Percentiles rank a stretch among this genome's conserved stretches.
These are phyloP conservation scores for Vinca major DNA, from an alignment of 305 asterid genomes.

Conservation along the genomic window DNA sequence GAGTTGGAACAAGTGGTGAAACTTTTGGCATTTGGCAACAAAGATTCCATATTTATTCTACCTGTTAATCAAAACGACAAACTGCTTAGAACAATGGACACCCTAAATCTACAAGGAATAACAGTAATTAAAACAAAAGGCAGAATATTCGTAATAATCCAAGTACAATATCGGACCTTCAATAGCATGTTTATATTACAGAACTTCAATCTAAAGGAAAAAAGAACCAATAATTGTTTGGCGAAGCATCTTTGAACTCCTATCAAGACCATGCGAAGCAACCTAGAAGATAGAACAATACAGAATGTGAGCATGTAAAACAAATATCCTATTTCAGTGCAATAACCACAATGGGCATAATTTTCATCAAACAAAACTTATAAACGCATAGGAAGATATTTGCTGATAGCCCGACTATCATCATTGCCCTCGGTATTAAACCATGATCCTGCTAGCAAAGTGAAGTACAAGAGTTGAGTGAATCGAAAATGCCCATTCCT, in stretches of 20 bases:
- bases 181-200: slow-evolving; percentile 20
- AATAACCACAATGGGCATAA: neutral
- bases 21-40: slow-evolving; percentile 17
- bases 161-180: slow-evolving; percentile 37
- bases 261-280: slow-evolving; percentile 95
- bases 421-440: neutral
- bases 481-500: neutral
- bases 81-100: slow-evolving; percentile 7
- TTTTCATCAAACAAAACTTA: neutral
- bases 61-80: slow-evolving; percentile 26
- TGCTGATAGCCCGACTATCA: neutral
- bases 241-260: slow-evolving; percentile 86
- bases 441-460: too few species aligned
- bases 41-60: slow-evolving; percentile 18
- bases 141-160: slow-evolving; percentile 3
- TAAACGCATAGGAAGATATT: neutral
- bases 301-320: slow-evolving; percentile 11
- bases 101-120: neutral
- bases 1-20: slow-evolving; percentile 7
- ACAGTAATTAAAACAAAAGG: neutral
- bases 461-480: neutral
- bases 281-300: slow-evolving; percentile 44
- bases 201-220: slow-evolving; percentile 49
- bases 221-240: slow-evolving; percentile 69
- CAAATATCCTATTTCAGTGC: neutral